Evolutionary conservation across 139 green algal genomes (phyloP).

Genomic region (Chlamydomonas incerta): DNA sequence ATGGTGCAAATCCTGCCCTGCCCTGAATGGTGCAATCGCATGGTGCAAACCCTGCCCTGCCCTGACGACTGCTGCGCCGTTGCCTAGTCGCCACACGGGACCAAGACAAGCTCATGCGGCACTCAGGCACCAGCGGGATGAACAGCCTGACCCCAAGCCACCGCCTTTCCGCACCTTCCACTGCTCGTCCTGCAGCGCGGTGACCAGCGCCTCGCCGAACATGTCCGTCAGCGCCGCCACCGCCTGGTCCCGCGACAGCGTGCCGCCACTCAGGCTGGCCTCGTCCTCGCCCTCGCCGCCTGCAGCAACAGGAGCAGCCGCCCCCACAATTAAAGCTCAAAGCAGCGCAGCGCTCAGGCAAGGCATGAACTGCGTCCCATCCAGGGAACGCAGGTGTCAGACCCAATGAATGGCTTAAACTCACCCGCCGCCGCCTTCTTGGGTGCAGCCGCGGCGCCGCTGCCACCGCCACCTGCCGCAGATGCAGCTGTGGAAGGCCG

Average conservation of each 20-base stretch:
- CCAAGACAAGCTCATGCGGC: background rate
- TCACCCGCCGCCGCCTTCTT: constrained; percentile 9
- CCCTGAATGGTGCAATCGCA: no score
- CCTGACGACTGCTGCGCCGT: no score
- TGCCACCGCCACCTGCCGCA: background rate
- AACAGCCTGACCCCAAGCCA: no score
- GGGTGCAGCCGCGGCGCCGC: background rate
- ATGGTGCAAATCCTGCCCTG: no score
- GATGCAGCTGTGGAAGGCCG: background rate
- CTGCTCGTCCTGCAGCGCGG: constrained; percentile 69
- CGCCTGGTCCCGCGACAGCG: constrained; percentile 64
- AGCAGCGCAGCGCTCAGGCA: no score
- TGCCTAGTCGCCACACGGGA: background rate
- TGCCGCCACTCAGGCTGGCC: constrained; percentile 43
- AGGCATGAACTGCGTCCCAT: no score
- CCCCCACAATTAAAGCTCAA: no score
- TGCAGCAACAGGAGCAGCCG: constrained; percentile 23
- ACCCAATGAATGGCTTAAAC: no score
- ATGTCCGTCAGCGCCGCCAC: constrained; percentile 62
- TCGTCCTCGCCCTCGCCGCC: constrained; percentile 57
- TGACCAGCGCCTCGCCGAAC: constrained; percentile 70
- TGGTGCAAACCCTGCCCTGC: no score
- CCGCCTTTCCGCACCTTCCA: constrained; percentile 82
- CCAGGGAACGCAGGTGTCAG: no score
- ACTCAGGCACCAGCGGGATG: no score